Base-by-base conservation (phyloP, 2,329 filamentous ascomycete genomes). In the Chaetomiaceae sp. region DNA sequence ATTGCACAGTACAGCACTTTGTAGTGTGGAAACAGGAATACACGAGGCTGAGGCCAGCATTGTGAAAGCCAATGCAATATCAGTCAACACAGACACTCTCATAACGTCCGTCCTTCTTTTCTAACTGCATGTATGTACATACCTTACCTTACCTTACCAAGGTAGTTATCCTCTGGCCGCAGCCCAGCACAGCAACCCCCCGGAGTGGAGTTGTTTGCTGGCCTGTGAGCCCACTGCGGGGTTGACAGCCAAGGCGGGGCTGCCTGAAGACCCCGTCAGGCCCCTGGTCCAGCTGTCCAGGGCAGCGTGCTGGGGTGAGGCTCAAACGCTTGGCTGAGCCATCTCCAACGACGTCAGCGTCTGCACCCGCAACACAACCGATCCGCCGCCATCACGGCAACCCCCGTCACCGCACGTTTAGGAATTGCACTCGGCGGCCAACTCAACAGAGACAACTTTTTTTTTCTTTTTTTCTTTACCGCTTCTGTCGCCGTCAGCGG, bases 301-400 rank as follows among this genome's bases (percentile, higher is more conserved):
- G 27, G 37, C 34, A n/a, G 29, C 34, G 20, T 25, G 37, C 10
- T 27, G 40, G 9, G 20, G 43, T 27, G 30, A 50, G 52, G 46
- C 52, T 50, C 52, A 41, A 38, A 45, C 51, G 25, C 46, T 45
- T 45, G 51, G 27, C 51, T 27, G 38, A 41, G 42, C 25, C 20
- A 34, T 42, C 21, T 3, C 49, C 42, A 54, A 49, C 41, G 38
- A 46, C 53, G 44, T 44, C 53, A 51, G 40, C 48, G 37, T n/a
- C 55, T 10, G 13, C 20, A 18, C 20, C 33, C 16, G 5, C 44
- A 43, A 37, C 44, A 40, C 34, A 29, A 11, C 20, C 2, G 14
- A 27, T 6, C 2, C 1, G 34, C 20, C 21, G n/a, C 45, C 40
- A 45, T 33, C 33, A 6, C 25, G 18, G 21, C 30, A 37, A 16